Evolutionary conservation across 352 stramenopile species (phyloP), one percentile per base, ranked within the genome.

Genomic region (Phytophthora multivora): DNA sequence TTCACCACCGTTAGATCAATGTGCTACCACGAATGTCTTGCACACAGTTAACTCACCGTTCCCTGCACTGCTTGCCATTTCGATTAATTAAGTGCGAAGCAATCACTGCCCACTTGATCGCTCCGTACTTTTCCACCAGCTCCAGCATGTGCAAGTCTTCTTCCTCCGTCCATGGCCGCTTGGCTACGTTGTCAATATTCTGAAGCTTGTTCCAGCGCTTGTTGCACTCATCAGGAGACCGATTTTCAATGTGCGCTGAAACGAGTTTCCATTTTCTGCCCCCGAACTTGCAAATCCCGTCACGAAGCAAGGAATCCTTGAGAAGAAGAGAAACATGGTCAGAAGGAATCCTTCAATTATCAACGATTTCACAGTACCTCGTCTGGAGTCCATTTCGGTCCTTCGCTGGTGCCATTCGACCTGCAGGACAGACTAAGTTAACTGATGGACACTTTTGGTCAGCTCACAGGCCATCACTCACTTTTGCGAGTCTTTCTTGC

Each of bases 41-140:
- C 5, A 52, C 30, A 26, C 28, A 13, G 0, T 30, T 5, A 8
- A 61, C 75, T 56, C 40, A 88, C 79, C 85, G 59, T 59, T 96
- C 89, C 6, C 90, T 84, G 28, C 88, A 97, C 52, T 97, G 90
- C 60, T 97, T 97, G 48, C 90, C 88, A 25, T 93, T 93, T 30
- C 90, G 77, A 16, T 85, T 86, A 25, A 77, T 75, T 13, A 97
- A 58, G 43, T 96, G 88, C 25, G 83, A 90, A 6, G 89, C 89
- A 26, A 96, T 96, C 31, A 94, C 79, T 0, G 83, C 81, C 84
- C 84, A 95, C 59, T 95, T 93, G 54, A 70, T 75, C 1, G 84
- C 53, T 2, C 81, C 79, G 43, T 91, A 78, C 9, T 56, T 71
- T 35, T 70, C 55, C 4, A 95, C 80, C 18, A 93, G 58, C 18